Percentiles rank a stretch among this genome's conserved stretches.
These are phyloP conservation scores for Malassezia vespertilionis DNA, from an alignment of 1,284 basidiomycete genomes.

Conservation along the genomic window DNA sequence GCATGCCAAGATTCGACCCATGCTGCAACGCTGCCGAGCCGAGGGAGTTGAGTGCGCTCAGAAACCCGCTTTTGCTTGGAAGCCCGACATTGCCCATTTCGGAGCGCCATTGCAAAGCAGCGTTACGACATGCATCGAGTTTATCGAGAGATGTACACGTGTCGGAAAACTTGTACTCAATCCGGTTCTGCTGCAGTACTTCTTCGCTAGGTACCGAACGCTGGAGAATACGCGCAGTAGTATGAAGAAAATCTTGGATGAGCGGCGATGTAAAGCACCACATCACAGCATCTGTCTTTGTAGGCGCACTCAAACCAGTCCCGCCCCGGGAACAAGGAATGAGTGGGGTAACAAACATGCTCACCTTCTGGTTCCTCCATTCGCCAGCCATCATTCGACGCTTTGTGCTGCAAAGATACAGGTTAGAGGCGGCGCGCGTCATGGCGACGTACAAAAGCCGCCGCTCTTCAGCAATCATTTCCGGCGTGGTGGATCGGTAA, in stretches of 20 bases:
- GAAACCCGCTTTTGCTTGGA: conserved; percentile 9
- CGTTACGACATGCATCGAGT: no score
- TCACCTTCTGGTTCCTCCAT: conserved; percentile 19
- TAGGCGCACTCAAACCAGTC: not conserved
- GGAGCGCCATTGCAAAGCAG: no score
- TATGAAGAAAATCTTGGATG: not conserved
- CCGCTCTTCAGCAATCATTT: conserved; percentile 70
- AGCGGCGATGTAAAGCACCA: conserved; percentile 4
- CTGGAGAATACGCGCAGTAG: not conserved
- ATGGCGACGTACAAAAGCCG: conserved; percentile 80
- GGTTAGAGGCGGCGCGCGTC: conserved; percentile 68
- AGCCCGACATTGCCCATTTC: no score
- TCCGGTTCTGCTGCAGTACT: not conserved
- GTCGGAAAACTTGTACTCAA: no score
- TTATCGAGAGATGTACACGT: no score
- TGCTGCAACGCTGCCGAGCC: not conserved
- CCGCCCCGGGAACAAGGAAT: conserved; percentile 5
- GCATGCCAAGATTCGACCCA: no score
- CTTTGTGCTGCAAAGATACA: conserved; percentile 55
- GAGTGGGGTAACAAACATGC: conserved; percentile 23
- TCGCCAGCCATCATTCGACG: conserved; percentile 26
- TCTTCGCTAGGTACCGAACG: not conserved
- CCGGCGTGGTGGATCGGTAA: conserved; percentile 55
- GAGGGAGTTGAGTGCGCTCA: conserved; percentile 4
- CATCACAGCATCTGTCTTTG: not conserved